A percentile compares a stretch with the other conserved stretches of the same genome.
Conservation (phyloP, 2,329 filamentous ascomycete species). For the Ascocoryne sarcoides region DNA sequence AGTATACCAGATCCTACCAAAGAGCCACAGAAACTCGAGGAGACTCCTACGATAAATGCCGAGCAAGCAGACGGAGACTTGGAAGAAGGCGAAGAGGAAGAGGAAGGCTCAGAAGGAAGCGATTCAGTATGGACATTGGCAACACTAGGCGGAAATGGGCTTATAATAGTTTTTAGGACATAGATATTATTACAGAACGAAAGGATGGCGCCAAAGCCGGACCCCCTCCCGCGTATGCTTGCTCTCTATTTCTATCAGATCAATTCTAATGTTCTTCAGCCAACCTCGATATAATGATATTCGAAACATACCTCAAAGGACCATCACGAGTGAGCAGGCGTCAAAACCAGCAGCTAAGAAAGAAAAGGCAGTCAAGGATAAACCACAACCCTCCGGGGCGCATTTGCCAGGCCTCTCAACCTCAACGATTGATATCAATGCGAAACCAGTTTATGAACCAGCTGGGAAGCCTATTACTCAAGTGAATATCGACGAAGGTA, state of each 20-base stretch:
- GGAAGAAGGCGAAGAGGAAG: constrained; percentile 57
- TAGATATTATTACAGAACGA: constrained; percentile 59
- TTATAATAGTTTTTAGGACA: constrained; percentile 38
- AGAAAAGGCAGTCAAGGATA: constrained; percentile 33
- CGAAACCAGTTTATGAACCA: constrained; percentile 67
- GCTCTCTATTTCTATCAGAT: not conserved
- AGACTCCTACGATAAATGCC: constrained; percentile 21
- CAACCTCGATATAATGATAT: constrained; percentile 57
- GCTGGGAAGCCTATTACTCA: constrained; percentile 76
- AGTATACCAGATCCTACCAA: constrained; percentile 28
- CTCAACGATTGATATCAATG: constrained; percentile 78
- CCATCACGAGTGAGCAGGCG: constrained; percentile 42
- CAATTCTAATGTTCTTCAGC: constrained; percentile 30
- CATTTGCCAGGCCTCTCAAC: constrained; percentile 58
- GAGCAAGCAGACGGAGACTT: constrained; percentile 43
- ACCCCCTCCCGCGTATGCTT: constrained; percentile 44
- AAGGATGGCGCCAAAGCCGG: constrained; percentile 55
- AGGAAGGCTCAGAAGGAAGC: constrained; percentile 48
- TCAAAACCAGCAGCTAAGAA: constrained; percentile 39
- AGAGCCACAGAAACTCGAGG: constrained; percentile 13
- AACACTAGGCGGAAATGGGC: not conserved
- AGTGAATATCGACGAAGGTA: constrained; percentile 63
- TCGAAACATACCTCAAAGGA: constrained; percentile 54
- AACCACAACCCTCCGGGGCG: constrained; percentile 35
- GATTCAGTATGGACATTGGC: constrained; percentile 36